Conservation (phyloP, 208 protist species). For the Crithidia expoeki region DNA sequence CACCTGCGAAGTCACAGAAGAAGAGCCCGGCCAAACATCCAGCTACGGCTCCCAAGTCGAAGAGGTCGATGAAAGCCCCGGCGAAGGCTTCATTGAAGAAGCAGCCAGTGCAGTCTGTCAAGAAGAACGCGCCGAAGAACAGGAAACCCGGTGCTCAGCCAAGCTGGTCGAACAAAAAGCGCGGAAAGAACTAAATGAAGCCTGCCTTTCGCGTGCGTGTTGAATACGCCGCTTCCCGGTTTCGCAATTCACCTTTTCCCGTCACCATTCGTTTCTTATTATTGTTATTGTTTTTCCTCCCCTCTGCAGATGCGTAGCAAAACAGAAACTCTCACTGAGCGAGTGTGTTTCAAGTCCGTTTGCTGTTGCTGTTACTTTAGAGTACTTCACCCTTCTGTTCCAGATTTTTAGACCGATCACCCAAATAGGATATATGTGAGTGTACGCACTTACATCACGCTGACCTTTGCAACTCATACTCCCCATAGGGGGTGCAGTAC, state of each 20-base stretch:
- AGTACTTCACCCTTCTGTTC: too few species aligned
- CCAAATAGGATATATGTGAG: too few species aligned
- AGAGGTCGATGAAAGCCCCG: slow-evolving; percentile 1
- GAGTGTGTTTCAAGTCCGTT: too few species aligned
- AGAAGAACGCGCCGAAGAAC: background rate
- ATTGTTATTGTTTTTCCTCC: background rate
- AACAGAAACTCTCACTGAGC: too few species aligned
- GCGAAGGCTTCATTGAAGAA: slow-evolving; percentile 18
- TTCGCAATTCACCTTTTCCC: background rate
- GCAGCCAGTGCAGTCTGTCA: slow-evolving; percentile 9
- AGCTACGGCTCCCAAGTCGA: background rate
- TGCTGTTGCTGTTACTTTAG: too few species aligned
- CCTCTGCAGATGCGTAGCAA: too few species aligned
- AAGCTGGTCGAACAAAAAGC: slow-evolving; percentile 8
- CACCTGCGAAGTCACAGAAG: background rate
- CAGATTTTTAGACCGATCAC: too few species aligned
- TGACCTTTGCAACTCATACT: background rate
- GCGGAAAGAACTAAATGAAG: slow-evolving; percentile 9
- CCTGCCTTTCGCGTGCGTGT: background rate
- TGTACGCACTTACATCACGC: background rate
- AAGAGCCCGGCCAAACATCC: background rate
- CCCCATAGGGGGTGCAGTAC: background rate
- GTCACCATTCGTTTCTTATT: too few species aligned
- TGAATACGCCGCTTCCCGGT: background rate
- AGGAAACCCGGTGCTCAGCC: background rate